Evolutionary conservation across 179 eudicot genomes (phyloP).

Genomic region (Spinacia oleracea): DNA sequence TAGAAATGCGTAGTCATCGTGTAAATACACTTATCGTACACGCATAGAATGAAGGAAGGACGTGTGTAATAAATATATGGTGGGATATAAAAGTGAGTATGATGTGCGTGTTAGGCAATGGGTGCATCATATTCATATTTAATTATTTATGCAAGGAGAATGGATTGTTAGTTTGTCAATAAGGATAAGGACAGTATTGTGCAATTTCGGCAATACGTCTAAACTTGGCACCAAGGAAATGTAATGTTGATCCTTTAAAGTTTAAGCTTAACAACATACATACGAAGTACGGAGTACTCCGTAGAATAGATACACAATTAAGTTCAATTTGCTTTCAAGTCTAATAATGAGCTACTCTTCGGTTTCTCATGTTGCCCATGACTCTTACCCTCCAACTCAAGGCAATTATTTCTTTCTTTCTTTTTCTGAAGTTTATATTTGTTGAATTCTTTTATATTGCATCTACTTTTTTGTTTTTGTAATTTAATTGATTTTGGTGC

Average conservation of each 20-base stretch:
- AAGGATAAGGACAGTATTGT: not conserved
- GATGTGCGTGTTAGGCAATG: not conserved
- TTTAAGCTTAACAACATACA: no score
- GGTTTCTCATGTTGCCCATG: slow-evolving; percentile 27
- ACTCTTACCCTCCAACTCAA: slow-evolving; percentile 16
- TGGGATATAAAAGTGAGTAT: not conserved
- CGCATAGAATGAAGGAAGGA: not conserved
- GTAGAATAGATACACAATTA: no score
- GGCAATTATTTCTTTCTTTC: not conserved
- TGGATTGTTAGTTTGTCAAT: not conserved
- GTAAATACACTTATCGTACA: no score
- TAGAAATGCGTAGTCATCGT: no score
- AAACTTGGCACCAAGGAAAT: not conserved
- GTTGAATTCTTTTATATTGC: no score
- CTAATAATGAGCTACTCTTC: slow-evolving; percentile 26
- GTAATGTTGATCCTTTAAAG: not conserved
- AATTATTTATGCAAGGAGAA: no score
- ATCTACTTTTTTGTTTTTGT: no score
- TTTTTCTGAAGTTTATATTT: not conserved
- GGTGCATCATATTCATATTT: not conserved
- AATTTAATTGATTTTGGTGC: not conserved
- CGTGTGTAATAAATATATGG: not conserved
- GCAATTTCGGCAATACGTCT: not conserved
- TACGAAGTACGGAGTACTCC: no score
- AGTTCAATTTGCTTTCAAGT: no score